Conservation (phyloP, 805 yeast species). For the Metschnikowia cubensis region DNA sequence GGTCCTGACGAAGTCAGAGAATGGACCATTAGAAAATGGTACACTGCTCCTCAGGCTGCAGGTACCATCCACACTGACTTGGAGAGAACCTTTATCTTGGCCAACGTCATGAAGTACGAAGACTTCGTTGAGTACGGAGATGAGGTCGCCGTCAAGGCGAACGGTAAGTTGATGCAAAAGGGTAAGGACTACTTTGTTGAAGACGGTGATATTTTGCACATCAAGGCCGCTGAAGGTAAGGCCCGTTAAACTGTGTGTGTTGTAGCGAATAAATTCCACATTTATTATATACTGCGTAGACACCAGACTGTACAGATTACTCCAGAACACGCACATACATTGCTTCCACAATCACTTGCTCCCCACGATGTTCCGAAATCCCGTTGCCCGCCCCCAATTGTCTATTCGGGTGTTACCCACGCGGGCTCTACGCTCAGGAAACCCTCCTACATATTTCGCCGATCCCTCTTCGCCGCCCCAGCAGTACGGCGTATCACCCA, state of each 20-base stretch:
- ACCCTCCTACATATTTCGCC: conserved; percentile 10
- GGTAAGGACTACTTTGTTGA: conserved; percentile 95
- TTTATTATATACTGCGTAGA: background rate
- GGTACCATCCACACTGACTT: conserved; percentile 86
- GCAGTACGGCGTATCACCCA: conserved; percentile 2
- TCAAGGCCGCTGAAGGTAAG: conserved; percentile 94
- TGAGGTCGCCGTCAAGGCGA: conserved; percentile 76
- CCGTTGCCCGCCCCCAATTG: background rate
- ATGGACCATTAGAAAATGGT: conserved; percentile 78
- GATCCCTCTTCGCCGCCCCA: conserved; percentile 12
- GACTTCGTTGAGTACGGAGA: conserved; percentile 59
- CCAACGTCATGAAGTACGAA: conserved; percentile 65
- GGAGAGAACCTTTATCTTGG: conserved; percentile 74
- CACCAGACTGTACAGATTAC: background rate
- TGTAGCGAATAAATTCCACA: background rate
- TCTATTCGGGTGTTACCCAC: background rate
- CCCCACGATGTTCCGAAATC: background rate
- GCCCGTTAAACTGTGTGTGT: conserved; percentile 39
- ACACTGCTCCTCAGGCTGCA: conserved; percentile 85
- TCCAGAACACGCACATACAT: background rate
- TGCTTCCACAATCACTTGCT: background rate
- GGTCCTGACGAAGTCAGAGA: conserved; percentile 83
- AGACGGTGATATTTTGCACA: conserved; percentile 88
- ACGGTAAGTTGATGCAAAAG: conserved; percentile 85
- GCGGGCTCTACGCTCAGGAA: background rate